Evolutionary conservation across 768 basidiomycete genomes (phyloP), one percentile per base, ranked within the genome.

Genomic region (Russula emetica): DNA sequence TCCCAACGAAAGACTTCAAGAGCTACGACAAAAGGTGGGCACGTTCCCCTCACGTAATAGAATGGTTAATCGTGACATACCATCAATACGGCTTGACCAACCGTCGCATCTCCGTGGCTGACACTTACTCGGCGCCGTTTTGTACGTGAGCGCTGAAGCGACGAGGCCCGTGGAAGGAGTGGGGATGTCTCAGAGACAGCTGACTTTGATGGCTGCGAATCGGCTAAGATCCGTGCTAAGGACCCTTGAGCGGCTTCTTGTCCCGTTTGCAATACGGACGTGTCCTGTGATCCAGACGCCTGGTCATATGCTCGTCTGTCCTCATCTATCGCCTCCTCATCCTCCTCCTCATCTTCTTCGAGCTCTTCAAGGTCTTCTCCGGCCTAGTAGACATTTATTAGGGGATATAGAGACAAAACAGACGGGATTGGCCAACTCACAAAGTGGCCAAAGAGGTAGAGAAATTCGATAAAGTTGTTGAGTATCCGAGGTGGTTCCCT

Each of bases 401-500:
- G n/a, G 44, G 20, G 30, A 38, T 62, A 66, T 66, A 40, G 61
- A 52, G 44, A 49, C 14, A 45, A 36, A 53, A 40, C 26, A 4
- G 22, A 57, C 16, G 16, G 36, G n/a, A 36, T 1, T 11, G 45
- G 28, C 51, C 2, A 5, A 79, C 94, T 77, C 71, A 95, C 96
- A 72, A 97, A 98, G 74, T 98, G 96, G 5, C 97, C 97, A 71
- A 92, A 99, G 28, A 98, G 79, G 70, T 89, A 90, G 51, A 99
- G 76, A 74, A 99, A 99, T 70, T 98, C 94, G 64, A 98, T 90
- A 66, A 96, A 95, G 71, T 92, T 95, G 70, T 87, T 87, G 34
- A 83, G 73, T 64, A 93, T 78, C 54, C 84, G 83, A 16, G 75
- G 80, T n/a, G 69, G 62, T 24, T 72, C 67, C 24, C 75, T 72